phyloP scores from a whole-genome alignment of 495 filamentous ascomycete genomes.

The Xylaria cubensis region DNA sequence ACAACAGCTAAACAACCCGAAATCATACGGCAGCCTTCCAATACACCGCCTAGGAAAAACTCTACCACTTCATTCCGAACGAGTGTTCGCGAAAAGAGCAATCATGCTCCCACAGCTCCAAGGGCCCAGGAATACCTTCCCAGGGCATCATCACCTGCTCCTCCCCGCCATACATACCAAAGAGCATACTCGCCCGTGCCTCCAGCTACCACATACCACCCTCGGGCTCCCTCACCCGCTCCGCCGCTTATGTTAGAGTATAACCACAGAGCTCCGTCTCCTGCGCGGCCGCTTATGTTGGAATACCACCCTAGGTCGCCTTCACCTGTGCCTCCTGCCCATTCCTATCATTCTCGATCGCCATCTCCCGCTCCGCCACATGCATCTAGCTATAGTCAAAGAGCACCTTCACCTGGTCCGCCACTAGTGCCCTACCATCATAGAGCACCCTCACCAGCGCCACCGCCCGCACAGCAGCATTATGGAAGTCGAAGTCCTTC shows the following conservation, averaged over 20 bases:
- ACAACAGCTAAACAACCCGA: slow-evolving; percentile 59
- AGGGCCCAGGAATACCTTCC: slow-evolving; percentile 41
- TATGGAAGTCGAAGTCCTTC: slow-evolving; percentile 40
- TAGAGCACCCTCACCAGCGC: slow-evolving; percentile 64
- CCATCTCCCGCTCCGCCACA: slow-evolving; percentile 26
- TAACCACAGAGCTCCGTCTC: slow-evolving; percentile 47
- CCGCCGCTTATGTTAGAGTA: slow-evolving; percentile 25
- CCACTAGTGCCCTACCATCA: slow-evolving; percentile 55
- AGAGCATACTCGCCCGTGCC: slow-evolving; percentile 32
- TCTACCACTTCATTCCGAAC: slow-evolving; percentile 42
- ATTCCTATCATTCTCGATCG: slow-evolving; percentile 22
- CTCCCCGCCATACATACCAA: slow-evolving; percentile 29
- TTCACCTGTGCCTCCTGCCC: slow-evolving; percentile 55
- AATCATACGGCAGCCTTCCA: slow-evolving; percentile 42
- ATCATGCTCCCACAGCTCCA: slow-evolving; percentile 34
- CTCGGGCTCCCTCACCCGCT: slow-evolving; percentile 62
- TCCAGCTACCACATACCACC: slow-evolving; percentile 36
- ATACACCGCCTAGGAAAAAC: slow-evolving; percentile 46
- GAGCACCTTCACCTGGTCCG: slow-evolving; percentile 32
- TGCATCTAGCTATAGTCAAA: slow-evolving; percentile 1
- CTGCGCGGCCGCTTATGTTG: slow-evolving; percentile 42
- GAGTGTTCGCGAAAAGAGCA: slow-evolving; percentile 34
- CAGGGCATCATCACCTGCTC: slow-evolving; percentile 44
- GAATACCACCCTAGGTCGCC: slow-evolving; percentile 43
- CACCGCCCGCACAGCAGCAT: slow-evolving; percentile 35